phyloP scores from a whole-genome alignment of 148 eudicot species.

The Agrostemma githago region DNA sequence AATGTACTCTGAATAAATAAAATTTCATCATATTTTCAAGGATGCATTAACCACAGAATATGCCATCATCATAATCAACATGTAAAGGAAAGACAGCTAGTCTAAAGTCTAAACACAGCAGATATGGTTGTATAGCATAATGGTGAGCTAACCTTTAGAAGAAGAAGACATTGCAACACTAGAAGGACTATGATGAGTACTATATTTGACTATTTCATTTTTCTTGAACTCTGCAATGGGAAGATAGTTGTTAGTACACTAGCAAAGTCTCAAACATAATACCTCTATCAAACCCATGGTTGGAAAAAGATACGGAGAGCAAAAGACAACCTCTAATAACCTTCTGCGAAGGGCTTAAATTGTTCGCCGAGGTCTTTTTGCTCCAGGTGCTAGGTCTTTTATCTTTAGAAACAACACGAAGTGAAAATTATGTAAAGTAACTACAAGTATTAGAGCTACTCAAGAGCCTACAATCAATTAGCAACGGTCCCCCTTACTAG shows the following conservation, averaged over 20 bases:
- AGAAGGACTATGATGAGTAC: conserved; percentile 43
- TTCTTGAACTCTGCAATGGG: conserved; percentile 66
- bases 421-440: conserved; percentile 11
- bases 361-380: conserved; percentile 30
- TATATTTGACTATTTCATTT: conserved; percentile 57
- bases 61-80: too few relatives aligned
- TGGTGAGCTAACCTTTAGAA: conserved; percentile 40
- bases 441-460: not conserved
- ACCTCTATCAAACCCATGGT: conserved; percentile 6
- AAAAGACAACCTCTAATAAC: conserved; percentile 59
- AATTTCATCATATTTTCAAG: not conserved
- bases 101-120: too few relatives aligned
- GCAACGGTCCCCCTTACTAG: conserved; percentile 24
- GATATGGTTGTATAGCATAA: conserved; percentile 1
- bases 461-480: not conserved
- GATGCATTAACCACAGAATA: not conserved
- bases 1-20: not conserved
- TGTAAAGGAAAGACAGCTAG: too few relatives aligned
- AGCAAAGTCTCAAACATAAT: not conserved
- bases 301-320: not conserved
- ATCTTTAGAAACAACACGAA: conserved; percentile 22
- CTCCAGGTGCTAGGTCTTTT: conserved; percentile 32
- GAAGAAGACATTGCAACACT: conserved; percentile 29
- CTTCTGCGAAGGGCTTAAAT: conserved; percentile 75
- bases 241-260: not conserved